Evolutionary conservation across 768 basidiomycete species (phyloP).

Genomic region (Chlorophyllum brunneum): DNA sequence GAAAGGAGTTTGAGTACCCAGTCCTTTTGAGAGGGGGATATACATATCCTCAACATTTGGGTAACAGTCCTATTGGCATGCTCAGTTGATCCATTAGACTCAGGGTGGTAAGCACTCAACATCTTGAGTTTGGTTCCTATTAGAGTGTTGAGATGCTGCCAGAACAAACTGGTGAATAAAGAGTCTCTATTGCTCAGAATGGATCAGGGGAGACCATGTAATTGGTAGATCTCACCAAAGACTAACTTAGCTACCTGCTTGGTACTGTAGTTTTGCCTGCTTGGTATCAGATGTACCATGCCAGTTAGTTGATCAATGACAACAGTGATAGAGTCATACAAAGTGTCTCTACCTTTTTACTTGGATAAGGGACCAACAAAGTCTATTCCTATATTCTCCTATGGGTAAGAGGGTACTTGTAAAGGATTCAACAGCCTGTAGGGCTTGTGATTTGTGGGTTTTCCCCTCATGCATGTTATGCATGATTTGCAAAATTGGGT

Average conservation of each 20-base stretch:
- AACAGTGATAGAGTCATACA: conserved; percentile 13
- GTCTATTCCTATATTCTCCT: conserved; percentile 15
- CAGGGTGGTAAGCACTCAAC: conserved; percentile 28
- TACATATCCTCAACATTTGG: conserved; percentile 13
- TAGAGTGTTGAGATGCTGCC: conserved; percentile 20
- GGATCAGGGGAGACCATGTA: conserved; percentile 15
- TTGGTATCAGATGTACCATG: conserved; percentile 17
- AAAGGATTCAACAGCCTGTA: conserved; percentile 22
- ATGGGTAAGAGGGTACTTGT: conserved; percentile 11
- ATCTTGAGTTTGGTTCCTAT: conserved; percentile 11
- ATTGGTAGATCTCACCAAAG: conserved; percentile 13
- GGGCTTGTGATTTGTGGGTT: conserved; percentile 20
- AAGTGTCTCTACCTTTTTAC: conserved; percentile 8
- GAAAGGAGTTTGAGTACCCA: conserved; percentile 13
- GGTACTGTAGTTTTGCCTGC: conserved; percentile 13
- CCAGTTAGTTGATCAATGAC: conserved; percentile 19
- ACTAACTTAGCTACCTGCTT: conserved; percentile 13
- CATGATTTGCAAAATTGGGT: conserved; percentile 25
- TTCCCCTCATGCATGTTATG: conserved; percentile 15
- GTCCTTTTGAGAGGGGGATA: conserved; percentile 11
- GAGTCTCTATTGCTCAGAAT: conserved; percentile 29
- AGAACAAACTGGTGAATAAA: conserved; percentile 29
- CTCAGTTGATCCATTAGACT: conserved; percentile 34
- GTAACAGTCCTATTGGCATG: conserved; percentile 25
- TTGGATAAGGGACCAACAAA: conserved; percentile 21